phyloP scores from a whole-genome alignment of 805 yeast species.

The Zygosaccharomyces lentus region DNA sequence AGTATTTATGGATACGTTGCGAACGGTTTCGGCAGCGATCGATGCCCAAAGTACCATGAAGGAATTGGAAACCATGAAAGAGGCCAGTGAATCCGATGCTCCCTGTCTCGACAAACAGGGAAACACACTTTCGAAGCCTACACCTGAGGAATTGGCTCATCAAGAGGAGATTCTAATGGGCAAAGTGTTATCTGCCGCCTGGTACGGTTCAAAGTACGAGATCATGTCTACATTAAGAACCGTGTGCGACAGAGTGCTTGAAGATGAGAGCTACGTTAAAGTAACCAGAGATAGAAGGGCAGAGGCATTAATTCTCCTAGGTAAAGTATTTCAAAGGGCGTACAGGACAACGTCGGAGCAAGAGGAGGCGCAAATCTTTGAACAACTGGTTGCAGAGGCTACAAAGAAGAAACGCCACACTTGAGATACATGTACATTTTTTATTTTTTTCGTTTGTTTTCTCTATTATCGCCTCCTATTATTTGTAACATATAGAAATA shows the following conservation, averaged over 20 bases:
- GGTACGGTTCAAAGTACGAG: conserved; percentile 79
- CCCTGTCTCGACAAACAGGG: conserved; percentile 45
- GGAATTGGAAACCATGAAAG: conserved; percentile 65
- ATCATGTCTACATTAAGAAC: conserved; percentile 66
- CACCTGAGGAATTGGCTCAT: conserved; percentile 61
- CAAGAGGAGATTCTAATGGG: conserved; percentile 73
- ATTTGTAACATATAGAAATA: conserved; percentile 1
- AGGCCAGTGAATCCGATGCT: conserved; percentile 39
- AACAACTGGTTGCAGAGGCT: conserved; percentile 58
- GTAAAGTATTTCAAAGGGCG: conserved; percentile 55
- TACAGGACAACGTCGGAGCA: conserved; percentile 65
- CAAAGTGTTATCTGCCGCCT: conserved; percentile 76
- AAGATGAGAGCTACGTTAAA: conserved; percentile 49
- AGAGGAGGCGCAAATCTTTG: conserved; percentile 73
- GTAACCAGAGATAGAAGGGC: conserved; percentile 56
- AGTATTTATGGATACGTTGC: conserved; percentile 65
- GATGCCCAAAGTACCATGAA: conserved; percentile 79
- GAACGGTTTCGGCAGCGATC: conserved; percentile 65
- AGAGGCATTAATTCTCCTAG: conserved; percentile 54
- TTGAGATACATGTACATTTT: conserved; percentile 8
- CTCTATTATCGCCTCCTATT: neutral
- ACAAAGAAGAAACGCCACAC: conserved; percentile 39
- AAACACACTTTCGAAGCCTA: conserved; percentile 53
- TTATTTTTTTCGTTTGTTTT: neutral
- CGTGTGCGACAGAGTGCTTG: conserved; percentile 63